Base-by-base conservation (phyloP, 345 rosid genomes). In the Syzygium oleosum region DNA sequence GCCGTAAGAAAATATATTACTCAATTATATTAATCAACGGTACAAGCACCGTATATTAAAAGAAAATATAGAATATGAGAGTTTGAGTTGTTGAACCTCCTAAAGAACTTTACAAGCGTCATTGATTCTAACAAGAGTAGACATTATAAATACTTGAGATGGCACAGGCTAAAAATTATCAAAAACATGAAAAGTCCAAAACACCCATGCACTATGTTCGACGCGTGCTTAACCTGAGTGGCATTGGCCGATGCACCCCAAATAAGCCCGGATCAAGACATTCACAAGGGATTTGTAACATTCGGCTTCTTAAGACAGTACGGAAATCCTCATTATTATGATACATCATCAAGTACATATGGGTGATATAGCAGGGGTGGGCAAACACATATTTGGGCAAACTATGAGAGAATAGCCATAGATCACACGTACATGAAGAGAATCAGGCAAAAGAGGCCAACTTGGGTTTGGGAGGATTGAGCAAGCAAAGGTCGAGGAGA, bases 401-500 rank as follows among this genome's bases (percentile, higher is more conserved):
- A 31, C 43, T 9, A 8, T 17, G 10, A 34, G 22, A 15, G 41
- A 65, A 31, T 31, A 8, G 78, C 78, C 31, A 8, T 34, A 31
- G 43, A 65, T 31, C 78, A 31, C 78, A 31, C 23, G 43, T 8
- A 34, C 46, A 17, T 0, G 46, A 68, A 9, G 46, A 68, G 80
- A 12, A 78, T 85, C 87, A 85, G 78, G 73, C 88, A 61, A 91
- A 91, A 7, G 93, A 21, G 16, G 94, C 86, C 46, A 84, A 63
- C 78, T 90, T 91, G 56, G 91, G 88, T 7, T 84, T 65, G 9
- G 86, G 86, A 11, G 94, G 92, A 22, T 77, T 87, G 56, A 87
- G 84, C 85, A 91, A 52, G 90, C 87, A 92, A 21, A 84, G 58
- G 85, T 91, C 88, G 6, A 92, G 90, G 27, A 90, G 85, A 34